Conservation (phyloP, 2,329 filamentous ascomycete species). For the Fusarium sp. region DNA sequence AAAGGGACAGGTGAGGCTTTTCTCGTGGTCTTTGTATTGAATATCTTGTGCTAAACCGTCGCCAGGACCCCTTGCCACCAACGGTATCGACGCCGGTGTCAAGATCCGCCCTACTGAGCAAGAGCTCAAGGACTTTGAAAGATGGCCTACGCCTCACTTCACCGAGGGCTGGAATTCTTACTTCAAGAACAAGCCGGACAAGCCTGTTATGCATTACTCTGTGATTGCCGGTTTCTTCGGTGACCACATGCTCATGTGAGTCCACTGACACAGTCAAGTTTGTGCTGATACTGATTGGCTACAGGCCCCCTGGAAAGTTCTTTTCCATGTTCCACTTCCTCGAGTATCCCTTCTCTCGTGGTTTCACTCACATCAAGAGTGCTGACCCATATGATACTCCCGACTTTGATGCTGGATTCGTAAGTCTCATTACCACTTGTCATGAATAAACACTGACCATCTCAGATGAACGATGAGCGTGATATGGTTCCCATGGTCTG, state of each 20-base stretch:
- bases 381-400: slow-evolving; percentile 77
- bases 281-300: slow-evolving; percentile 22
- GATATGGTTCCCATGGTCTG: slow-evolving; percentile 88
- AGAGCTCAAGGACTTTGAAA: slow-evolving; percentile 74
- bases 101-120: slow-evolving; percentile 77
- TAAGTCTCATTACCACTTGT: not conserved
- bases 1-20: slow-evolving; percentile 64
- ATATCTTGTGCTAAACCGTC: no score
- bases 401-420: slow-evolving; percentile 81
- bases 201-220: slow-evolving; percentile 87
- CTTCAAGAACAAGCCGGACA: slow-evolving; percentile 85
- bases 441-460: not conserved
- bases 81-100: slow-evolving; percentile 82
- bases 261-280: accelerated
- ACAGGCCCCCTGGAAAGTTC: slow-evolving; percentile 79
- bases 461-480: slow-evolving; percentile 78
- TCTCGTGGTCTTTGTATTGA: no score
- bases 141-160: slow-evolving; percentile 80
- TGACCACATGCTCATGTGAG: slow-evolving; percentile 67
- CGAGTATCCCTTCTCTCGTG: slow-evolving; percentile 80
- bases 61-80: slow-evolving; percentile 74
- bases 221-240: slow-evolving; percentile 75
- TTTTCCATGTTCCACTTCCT: slow-evolving; percentile 88
- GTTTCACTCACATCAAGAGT: slow-evolving; percentile 75
- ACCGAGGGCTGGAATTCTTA: slow-evolving; percentile 80